Percentiles rank a stretch among this genome's conserved stretches.
Evolutionary conservation across 345 rosid species (phyloP).

Genomic region (Gossypium australe): DNA sequence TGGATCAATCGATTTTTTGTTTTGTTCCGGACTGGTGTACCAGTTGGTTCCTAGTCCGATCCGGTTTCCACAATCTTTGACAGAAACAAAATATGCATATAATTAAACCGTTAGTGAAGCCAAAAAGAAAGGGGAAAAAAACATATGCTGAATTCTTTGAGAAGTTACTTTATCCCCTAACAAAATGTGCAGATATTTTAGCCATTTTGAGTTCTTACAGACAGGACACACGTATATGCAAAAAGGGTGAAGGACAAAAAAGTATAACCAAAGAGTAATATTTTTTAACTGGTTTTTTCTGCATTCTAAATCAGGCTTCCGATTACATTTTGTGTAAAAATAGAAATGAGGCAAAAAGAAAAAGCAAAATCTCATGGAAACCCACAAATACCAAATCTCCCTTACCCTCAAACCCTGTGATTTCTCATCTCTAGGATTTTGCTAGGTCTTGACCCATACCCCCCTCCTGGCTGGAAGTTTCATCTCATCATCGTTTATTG

Average conservation of each 20-base stretch:
- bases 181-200: background rate
- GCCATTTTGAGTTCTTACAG: conserved; percentile 6
- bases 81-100: background rate
- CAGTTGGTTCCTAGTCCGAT: too few relatives aligned
- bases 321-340: conserved; percentile 32
- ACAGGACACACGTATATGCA: background rate
- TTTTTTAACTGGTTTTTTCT: conserved; percentile 22
- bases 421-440: conserved; percentile 13
- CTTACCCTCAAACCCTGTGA: conserved; percentile 27
- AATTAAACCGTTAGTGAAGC: background rate
- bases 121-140: too few relatives aligned
- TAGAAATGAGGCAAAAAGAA: background rate
- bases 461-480: conserved; percentile 18
- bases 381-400: conserved; percentile 13
- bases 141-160: background rate
- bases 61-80: too few relatives aligned
- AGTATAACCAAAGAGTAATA: background rate
- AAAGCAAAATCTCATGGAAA: conserved; percentile 29
- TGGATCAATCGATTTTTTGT: too few relatives aligned
- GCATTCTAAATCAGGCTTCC: conserved; percentile 34
- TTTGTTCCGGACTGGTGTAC: too few relatives aligned
- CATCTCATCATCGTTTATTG: conserved; percentile 23
- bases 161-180: background rate
- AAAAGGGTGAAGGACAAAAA: background rate
- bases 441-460: conserved; percentile 7